phyloP scores from a whole-genome alignment of 306 rosid species.

The Quillaja saponaria region DNA sequence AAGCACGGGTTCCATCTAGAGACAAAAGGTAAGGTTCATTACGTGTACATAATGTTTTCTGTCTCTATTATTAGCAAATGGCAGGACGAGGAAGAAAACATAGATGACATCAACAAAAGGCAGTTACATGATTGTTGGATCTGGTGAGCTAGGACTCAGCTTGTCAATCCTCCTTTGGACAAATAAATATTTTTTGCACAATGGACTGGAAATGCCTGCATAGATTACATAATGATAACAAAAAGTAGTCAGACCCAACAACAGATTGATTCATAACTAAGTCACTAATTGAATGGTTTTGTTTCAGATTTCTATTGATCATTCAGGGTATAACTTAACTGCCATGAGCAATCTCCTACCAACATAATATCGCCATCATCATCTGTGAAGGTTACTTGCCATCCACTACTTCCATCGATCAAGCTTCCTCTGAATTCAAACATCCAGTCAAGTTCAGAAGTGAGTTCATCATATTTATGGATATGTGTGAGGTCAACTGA shows the following conservation, averaged over 20 bases:
- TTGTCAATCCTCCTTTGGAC: constrained; percentile 51
- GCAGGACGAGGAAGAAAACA: no score
- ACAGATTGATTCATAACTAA: background rate
- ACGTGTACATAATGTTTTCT: no score
- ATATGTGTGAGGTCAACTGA: constrained; percentile 52
- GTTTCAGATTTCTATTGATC: no score
- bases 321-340: no score
- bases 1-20: no score
- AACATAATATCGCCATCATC: constrained; percentile 48
- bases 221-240: constrained; percentile 18
- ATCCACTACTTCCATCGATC: constrained; percentile 50
- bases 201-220: constrained; percentile 57
- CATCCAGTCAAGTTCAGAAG: constrained; percentile 58
- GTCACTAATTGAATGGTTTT: background rate
- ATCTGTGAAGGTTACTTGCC: constrained; percentile 59
- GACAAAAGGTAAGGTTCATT: no score
- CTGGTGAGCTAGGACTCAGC: constrained; percentile 37
- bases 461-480: constrained; percentile 49
- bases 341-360: constrained; percentile 55
- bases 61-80: no score
- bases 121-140: no score
- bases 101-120: no score
- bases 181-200: constrained; percentile 51
- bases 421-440: constrained; percentile 62
- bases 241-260: background rate